phyloP scores from a whole-genome alignment of 495 filamentous ascomycete genomes.

The Neurospora pannonica region DNA sequence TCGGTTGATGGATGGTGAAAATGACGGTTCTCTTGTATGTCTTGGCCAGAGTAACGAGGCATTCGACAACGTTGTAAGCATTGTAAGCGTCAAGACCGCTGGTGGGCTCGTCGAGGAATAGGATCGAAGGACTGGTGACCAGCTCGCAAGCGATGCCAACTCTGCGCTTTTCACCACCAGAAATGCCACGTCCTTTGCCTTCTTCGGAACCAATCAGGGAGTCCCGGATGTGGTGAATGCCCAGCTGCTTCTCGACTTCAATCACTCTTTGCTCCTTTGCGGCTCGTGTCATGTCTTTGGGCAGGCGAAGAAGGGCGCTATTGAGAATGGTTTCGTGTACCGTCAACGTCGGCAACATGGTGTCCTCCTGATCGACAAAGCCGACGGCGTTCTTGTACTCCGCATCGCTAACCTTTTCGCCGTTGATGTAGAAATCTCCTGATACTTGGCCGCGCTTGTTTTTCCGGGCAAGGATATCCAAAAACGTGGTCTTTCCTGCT shows the following conservation, averaged over 20 bases:
- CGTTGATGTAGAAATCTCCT: slow-evolving; percentile 89
- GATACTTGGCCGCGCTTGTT: slow-evolving; percentile 79
- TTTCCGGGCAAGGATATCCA: slow-evolving; percentile 94
- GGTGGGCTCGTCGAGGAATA: slow-evolving; percentile 95
- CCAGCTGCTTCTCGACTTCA: slow-evolving; percentile 91
- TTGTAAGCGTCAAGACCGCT: slow-evolving; percentile 94
- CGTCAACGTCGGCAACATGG: slow-evolving; percentile 92
- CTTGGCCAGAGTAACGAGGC: slow-evolving; percentile 87
- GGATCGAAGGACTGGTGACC: slow-evolving; percentile 93
- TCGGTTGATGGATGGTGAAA: slow-evolving; percentile 97
- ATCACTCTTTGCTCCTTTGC: slow-evolving; percentile 83
- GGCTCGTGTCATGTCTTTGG: slow-evolving; percentile 74
- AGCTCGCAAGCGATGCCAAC: slow-evolving; percentile 97
- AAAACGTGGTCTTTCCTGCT: slow-evolving; percentile 93
- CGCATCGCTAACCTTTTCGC: slow-evolving; percentile 73
- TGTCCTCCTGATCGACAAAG: slow-evolving; percentile 97
- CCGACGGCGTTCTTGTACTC: slow-evolving; percentile 88
- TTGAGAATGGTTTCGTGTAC: slow-evolving; percentile 97
- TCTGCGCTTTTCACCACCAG: slow-evolving; percentile 89
- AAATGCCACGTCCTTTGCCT: slow-evolving; percentile 87
- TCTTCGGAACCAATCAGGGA: slow-evolving; percentile 97
- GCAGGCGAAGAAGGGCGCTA: slow-evolving; percentile 81
- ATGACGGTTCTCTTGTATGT: slow-evolving; percentile 93
- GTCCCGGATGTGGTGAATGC: slow-evolving; percentile 84
- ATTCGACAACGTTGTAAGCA: slow-evolving; percentile 95